Conservation (phyloP, 78 protist genomes). For the Cyanophora paradoxa region DNA sequence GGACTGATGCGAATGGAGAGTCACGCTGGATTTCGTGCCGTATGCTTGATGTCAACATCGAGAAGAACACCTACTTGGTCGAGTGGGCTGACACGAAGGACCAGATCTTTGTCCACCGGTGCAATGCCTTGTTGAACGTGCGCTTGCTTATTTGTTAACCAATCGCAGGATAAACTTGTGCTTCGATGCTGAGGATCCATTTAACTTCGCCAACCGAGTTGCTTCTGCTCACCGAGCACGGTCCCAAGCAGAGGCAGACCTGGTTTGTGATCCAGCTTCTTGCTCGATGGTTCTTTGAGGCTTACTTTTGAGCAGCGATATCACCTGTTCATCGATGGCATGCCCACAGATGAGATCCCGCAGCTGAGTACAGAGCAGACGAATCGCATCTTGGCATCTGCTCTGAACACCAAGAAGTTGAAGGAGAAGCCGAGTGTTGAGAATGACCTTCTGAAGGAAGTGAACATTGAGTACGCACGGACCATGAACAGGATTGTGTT, state of each 20-base stretch:
- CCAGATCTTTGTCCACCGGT: not conserved
- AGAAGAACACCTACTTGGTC: not conserved
- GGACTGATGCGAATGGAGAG: not conserved
- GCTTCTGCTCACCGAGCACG: slow-evolving; percentile 28
- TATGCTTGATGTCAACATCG: not conserved
- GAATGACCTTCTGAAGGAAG: slow-evolving; percentile 30
- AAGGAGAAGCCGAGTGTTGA: slow-evolving; percentile 9
- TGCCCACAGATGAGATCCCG: slow-evolving; percentile 67
- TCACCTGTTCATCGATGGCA: slow-evolving; percentile 47
- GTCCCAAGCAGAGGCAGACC: not conserved
- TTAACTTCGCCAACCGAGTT: slow-evolving; percentile 43
- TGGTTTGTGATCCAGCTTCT: not conserved
- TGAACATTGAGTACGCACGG: slow-evolving; percentile 28
- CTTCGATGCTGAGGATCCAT: slow-evolving; percentile 55
- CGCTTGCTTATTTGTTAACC: not conserved
- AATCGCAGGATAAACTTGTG: not conserved
- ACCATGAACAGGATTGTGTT: slow-evolving; percentile 49
- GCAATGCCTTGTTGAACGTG: not conserved
- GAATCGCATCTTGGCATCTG: slow-evolving; percentile 7
- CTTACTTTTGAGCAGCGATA: slow-evolving; percentile 10
- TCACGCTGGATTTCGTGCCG: slow-evolving; percentile 6
- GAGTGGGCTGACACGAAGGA: not conserved
- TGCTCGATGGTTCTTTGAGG: not conserved
- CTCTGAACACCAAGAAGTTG: slow-evolving; percentile 15
- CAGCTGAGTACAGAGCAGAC: slow-evolving; percentile 5